Base-by-base conservation (phyloP, 805 yeast genomes). In the Suhomyces tanzawaensis region DNA sequence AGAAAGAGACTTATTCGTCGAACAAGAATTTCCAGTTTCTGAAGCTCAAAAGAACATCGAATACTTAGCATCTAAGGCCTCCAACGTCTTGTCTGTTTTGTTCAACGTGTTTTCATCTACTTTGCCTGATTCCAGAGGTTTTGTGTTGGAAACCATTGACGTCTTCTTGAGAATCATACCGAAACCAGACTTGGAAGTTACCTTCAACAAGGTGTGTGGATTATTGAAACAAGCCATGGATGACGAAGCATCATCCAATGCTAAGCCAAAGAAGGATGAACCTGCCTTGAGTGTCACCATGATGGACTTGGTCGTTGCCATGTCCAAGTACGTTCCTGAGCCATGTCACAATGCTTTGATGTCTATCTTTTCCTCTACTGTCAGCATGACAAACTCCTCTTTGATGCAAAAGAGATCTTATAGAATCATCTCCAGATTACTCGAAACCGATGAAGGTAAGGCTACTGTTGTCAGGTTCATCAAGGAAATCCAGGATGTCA, bases 51-150 rank as follows among this genome's bases (percentile, higher is more conserved):
- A 70, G 34, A 81, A 84, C 49, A 47, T 89, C 37, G 74, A 76
- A 44, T 86, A 77, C 50, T 66, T 91, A 41, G 66, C 86, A 0
- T 38, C 77, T 0, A 82, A 77, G 46, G 79, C 95, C 4, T 63
- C 85, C 4, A 90, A 93, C 47, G 57, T 93, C 34, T 69, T 93
- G 36, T 84, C 95, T 9, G 96, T 89, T 15, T 68, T 93, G 35
- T 87, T 91, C 71, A 93, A 93, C 53, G 95, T 93, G 13, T 93
- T 85, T 62, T 79, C 91, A n/a, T 90, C 89, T 49, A 89, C 97
- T 8, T 65, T 78, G 31, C 83, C 93, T 26, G 93, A 86, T 37
- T 76, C 88, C 12, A 79, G 98, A 60, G 85, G 87, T 9, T 88
- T 74, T 58, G 79, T 93, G 35, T 72, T 89, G 41, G 97, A 91